Base-by-base conservation (phyloP, 2,329 filamentous ascomycete species). In the Paraphoma chrysanthemicola region DNA sequence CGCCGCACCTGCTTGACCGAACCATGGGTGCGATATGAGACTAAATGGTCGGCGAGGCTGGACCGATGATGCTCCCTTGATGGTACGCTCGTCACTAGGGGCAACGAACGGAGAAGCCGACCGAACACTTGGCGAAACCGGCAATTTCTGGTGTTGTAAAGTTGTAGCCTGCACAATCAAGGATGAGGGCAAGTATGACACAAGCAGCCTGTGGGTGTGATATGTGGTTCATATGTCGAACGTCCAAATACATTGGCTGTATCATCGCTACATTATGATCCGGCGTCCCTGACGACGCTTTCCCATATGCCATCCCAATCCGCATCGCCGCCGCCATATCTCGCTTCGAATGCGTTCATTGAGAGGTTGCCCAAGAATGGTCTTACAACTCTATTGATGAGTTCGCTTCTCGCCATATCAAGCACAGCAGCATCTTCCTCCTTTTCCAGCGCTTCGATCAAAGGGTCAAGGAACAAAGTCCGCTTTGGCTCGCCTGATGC, bases 331-430 rank as follows among this genome's bases (percentile, higher is more conserved):
- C 97, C 93, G 14, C 90, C 88, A 76, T 99, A 99, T 53, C 90
- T 94, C 59, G 89, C 90, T 80, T 99, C 95, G 78, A 97, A 99
- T 0, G 91, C 90, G 74, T 89, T 91, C 69, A 99, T 97, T 73
- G 93, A 97, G 62, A 99, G 79, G 73, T 96, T 91, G 12, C 90
- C 90, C 72, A 98, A 92, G 78, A 97, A 98, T 0, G 94, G 94
- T 64, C 91, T 84, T 60, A 98, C 78, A 11, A 97, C 85, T 72
- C 90, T 90, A 56, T 88, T 87, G 5, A 95, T 86, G 55, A 98
- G 80, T 62, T 87, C 85, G 29, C 85, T 80, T 60, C 81, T 82
- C 5, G 81, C 77, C 62, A 84, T 81, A 31, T 83, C 82, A 51
- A 83, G 81, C 52, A 86, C 80, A 46, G 82, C 78, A 29, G 73